Percentiles rank a stretch among this genome's conserved stretches.
Evolutionary conservation across 257 asterid genomes (phyloP).

Genomic region (Coffea eugenioides): DNA sequence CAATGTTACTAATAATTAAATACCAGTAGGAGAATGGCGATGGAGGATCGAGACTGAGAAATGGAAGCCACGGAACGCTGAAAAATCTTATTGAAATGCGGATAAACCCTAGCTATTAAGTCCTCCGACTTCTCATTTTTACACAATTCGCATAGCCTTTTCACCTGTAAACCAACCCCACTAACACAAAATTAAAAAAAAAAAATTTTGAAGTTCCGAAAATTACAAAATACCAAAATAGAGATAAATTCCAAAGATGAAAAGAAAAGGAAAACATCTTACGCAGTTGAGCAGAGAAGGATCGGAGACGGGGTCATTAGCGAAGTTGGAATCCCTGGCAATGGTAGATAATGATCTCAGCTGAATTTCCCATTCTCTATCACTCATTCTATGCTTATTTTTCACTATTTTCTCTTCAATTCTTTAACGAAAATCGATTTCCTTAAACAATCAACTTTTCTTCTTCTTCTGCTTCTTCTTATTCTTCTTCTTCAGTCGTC

Average conservation of each 20-base stretch:
- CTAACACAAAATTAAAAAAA: not conserved
- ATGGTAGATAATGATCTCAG: conserved; percentile 67
- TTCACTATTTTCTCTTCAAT: no score
- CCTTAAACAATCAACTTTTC: no score
- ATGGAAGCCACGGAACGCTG: conserved; percentile 74
- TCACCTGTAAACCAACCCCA: conserved; percentile 47
- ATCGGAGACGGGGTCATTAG: conserved; percentile 68
- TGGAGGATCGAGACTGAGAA: conserved; percentile 67
- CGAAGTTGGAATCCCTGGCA: conserved; percentile 76
- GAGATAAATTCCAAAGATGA: not conserved
- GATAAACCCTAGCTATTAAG: conserved; percentile 74
- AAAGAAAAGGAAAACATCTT: not conserved
- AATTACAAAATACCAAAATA: not conserved
- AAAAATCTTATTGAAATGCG: conserved; percentile 76
- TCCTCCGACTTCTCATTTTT: conserved; percentile 75
- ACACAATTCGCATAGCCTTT: conserved; percentile 62
- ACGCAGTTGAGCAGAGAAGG: conserved; percentile 73
- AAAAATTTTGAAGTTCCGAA: not conserved
- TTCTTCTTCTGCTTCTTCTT: not conserved
- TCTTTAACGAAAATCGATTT: no score
- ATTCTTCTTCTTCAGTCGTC: not conserved
- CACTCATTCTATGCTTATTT: not conserved
- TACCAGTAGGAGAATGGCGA: conserved; percentile 81
- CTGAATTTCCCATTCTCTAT: conserved; percentile 68
- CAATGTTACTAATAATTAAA: not conserved